These are phyloP conservation scores for Leccinum cinnamomeum DNA, from an alignment of 1,284 basidiomycete genomes.

Conservation along the genomic window DNA sequence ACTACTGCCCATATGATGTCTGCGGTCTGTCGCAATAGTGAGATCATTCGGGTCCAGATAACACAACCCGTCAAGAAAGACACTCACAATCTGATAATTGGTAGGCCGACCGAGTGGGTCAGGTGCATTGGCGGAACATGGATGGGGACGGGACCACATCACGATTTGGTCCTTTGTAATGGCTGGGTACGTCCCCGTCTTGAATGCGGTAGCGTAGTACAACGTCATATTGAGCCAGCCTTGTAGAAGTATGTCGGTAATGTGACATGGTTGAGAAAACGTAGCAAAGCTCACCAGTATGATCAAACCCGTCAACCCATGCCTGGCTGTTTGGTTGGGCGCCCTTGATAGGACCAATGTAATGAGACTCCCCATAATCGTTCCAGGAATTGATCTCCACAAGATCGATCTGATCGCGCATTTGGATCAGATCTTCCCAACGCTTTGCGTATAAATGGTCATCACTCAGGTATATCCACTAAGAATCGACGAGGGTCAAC, in stretches of 20 bases:
- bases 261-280: background rate
- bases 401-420: conserved; percentile 61
- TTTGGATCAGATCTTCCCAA: conserved; percentile 69
- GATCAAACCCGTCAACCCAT: conserved; percentile 68
- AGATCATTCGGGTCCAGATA: conserved; percentile 8
- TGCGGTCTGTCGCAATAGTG: conserved; percentile 35
- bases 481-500: conserved; percentile 6
- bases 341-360: conserved; percentile 67
- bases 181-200: conserved; percentile 66
- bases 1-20: conserved; percentile 70
- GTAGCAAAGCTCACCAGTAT: conserved; percentile 46
- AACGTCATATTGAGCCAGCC: conserved; percentile 65
- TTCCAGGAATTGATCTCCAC: conserved; percentile 68
- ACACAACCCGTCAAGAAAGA: conserved; percentile 1
- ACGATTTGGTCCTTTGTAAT: conserved; percentile 66
- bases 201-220: conserved; percentile 76
- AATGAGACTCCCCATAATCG: conserved; percentile 59
- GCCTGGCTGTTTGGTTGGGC: conserved; percentile 61
- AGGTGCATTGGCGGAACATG: conserved; percentile 51
- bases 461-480: conserved; percentile 67
- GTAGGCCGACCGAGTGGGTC: conserved; percentile 56
- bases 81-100: conserved; percentile 52
- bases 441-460: conserved; percentile 72
- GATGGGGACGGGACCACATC: conserved; percentile 76
- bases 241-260: conserved; percentile 18